phyloP scores from a whole-genome alignment of 106 monocot genomes.

The Dactylorhiza incarnata region DNA sequence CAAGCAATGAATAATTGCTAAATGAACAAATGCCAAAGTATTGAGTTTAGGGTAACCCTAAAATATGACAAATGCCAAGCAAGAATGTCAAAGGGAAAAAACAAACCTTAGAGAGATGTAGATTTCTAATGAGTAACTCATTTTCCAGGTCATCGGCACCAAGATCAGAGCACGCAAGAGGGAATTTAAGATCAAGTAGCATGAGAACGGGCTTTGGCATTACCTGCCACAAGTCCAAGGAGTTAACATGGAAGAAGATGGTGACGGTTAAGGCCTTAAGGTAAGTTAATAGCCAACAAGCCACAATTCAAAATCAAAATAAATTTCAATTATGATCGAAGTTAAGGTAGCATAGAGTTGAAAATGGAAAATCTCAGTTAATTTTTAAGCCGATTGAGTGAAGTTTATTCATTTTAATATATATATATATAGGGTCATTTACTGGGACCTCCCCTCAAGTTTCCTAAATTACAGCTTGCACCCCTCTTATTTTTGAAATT shows the following conservation, averaged over 20 bases:
- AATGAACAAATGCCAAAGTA: not conserved
- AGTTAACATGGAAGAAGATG: not conserved
- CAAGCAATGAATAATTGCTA: not conserved
- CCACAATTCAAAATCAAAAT: not conserved
- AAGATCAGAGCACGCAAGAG: slow-evolving; percentile 85
- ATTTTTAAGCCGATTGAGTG: too few relatives aligned
- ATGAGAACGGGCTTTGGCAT: slow-evolving; percentile 88
- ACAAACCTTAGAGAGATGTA: slow-evolving; percentile 68
- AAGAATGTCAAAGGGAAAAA: not conserved
- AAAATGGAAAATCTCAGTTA: too few relatives aligned
- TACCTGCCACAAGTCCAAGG: slow-evolving; percentile 33
- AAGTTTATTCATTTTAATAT: too few relatives aligned
- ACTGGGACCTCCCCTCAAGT: too few relatives aligned
- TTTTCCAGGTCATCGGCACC: slow-evolving; percentile 82
- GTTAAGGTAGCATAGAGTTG: not conserved
- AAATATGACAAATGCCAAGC: too few relatives aligned
- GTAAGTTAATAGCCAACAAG: not conserved
- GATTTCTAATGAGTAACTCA: slow-evolving; percentile 66
- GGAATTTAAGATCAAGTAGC: slow-evolving; percentile 59
- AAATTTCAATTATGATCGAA: not conserved
- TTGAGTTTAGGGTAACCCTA: too few relatives aligned
- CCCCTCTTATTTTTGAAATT: too few relatives aligned
- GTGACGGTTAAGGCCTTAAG: too few relatives aligned
- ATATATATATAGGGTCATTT: too few relatives aligned
- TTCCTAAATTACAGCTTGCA: too few relatives aligned